Percentiles rank a stretch among this genome's conserved stretches.
Conservation (phyloP, 495 filamentous ascomycete species). For the Ramalina intermedia region DNA sequence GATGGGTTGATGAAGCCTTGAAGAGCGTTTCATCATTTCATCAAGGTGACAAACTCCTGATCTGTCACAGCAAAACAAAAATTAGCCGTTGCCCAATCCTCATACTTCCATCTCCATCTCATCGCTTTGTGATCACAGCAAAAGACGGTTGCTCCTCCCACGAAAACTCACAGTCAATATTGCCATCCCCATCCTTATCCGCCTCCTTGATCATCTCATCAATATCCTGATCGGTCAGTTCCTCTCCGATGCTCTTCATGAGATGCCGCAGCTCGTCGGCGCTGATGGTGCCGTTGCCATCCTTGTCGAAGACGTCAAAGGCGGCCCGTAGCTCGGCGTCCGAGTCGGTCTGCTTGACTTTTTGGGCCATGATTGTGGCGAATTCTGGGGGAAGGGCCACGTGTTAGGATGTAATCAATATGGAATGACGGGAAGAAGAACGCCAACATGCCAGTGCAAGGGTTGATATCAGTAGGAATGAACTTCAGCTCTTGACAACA, state of each 20-base stretch:
- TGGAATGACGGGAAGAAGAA: not conserved
- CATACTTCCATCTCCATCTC: not conserved
- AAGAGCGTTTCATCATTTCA: not conserved
- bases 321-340: slow-evolving; percentile 32
- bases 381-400: slow-evolving; percentile 22
- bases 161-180: slow-evolving; percentile 29
- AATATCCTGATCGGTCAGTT: slow-evolving; percentile 30
- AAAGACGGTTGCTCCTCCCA: not conserved
- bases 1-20: not conserved
- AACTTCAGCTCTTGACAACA: not conserved
- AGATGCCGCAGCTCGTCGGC: slow-evolving; percentile 30
- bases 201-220: slow-evolving; percentile 34
- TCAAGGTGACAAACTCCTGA: slow-evolving; percentile 10
- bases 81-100: not conserved
- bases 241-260: slow-evolving; percentile 32
- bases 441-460: not conserved
- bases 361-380: slow-evolving; percentile 30
- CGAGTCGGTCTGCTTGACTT: slow-evolving; percentile 24
- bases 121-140: not conserved
- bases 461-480: not conserved
- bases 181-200: slow-evolving; percentile 32
- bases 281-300: slow-evolving; percentile 32
- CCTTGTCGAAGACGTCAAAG: slow-evolving; percentile 36
- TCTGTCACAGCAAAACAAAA: slow-evolving; percentile 1
- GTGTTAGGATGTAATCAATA: not conserved